A percentile compares a stretch with the other conserved stretches of the same genome.
Conservation (phyloP, 2,329 filamentous ascomycete genomes). For the Fusarium pseudograminearum region DNA sequence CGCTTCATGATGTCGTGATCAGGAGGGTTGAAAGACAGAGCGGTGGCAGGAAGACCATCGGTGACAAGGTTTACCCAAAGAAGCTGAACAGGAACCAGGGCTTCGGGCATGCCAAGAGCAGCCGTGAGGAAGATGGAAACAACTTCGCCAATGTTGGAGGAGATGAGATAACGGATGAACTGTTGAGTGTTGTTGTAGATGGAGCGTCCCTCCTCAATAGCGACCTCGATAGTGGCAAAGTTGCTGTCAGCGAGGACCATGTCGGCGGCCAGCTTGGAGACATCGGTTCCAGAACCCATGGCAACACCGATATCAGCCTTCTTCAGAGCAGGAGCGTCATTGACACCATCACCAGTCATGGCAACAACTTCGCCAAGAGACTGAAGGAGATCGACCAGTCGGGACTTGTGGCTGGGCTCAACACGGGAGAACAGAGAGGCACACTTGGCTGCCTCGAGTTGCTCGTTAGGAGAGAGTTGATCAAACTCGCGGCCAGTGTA, state of each 20-base stretch:
- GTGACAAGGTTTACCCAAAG: conserved; percentile 99
- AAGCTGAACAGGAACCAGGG: conserved; percentile 94
- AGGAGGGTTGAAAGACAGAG: conserved; percentile 97
- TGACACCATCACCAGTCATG: conserved; percentile 99
- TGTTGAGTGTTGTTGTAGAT: conserved; percentile 99
- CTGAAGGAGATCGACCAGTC: conserved; percentile 95
- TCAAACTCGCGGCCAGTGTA: conserved; percentile 97
- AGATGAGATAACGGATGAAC: conserved; percentile 99
- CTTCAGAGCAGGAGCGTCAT: conserved; percentile 96
- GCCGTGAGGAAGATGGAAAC: conserved; percentile 99
- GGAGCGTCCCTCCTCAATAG: conserved; percentile 95
- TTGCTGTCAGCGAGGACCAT: conserved; percentile 99
- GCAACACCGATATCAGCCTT: conserved; percentile 99
- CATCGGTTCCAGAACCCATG: conserved; percentile 98
- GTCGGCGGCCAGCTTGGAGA: conserved; percentile 94
- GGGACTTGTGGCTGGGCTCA: conserved; percentile 96
- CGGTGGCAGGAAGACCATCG: conserved; percentile 95
- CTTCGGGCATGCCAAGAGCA: conserved; percentile 96
- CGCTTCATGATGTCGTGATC: conserved; percentile 98
- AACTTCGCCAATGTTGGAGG: conserved; percentile 98
- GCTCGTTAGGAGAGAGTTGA: conserved; percentile 79
- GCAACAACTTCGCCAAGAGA: conserved; percentile 93
- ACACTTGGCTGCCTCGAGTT: conserved; percentile 84
- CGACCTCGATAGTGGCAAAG: conserved; percentile 96
- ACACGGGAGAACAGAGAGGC: conserved; percentile 96